Conservation (phyloP, 2,329 filamentous ascomycete species). For the Lasiodiplodia sp. region DNA sequence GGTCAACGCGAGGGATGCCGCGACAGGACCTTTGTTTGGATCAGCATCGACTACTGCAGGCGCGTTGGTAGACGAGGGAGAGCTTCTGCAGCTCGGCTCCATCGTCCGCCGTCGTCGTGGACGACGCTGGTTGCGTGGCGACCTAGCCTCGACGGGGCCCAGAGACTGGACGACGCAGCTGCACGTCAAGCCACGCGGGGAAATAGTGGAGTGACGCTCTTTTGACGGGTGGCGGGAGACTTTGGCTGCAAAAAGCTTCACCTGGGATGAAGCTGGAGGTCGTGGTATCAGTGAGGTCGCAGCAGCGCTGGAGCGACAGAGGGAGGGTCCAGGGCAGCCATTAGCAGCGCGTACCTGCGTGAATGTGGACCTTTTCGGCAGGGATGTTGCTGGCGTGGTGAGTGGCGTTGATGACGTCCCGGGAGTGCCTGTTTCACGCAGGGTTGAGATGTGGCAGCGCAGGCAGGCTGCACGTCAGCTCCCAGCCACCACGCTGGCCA, state of each 20-base stretch:
- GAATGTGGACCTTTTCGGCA: background rate
- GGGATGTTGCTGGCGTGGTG: constrained; percentile 2
- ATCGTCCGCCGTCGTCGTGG: constrained; percentile 6
- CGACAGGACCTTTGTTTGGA: background rate
- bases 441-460: background rate
- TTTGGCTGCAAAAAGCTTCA: background rate
- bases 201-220: background rate
- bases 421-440: background rate
- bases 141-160: background rate
- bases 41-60: background rate
- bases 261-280: background rate
- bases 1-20: background rate
- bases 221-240: background rate
- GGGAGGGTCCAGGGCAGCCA: background rate
- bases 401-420: constrained; percentile 20
- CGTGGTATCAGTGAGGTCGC: background rate
- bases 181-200: background rate
- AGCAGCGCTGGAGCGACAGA: background rate
- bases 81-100: constrained; percentile 10
- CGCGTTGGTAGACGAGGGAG: background rate
- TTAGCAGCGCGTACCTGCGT: constrained; percentile 10
- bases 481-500: constrained; percentile 18
- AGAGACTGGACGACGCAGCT: background rate
- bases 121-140: constrained; percentile 14
- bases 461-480: background rate